Evolutionary conservation across 495 filamentous ascomycete species (phyloP).

Genomic region (Penicillium bovifimosum): DNA sequence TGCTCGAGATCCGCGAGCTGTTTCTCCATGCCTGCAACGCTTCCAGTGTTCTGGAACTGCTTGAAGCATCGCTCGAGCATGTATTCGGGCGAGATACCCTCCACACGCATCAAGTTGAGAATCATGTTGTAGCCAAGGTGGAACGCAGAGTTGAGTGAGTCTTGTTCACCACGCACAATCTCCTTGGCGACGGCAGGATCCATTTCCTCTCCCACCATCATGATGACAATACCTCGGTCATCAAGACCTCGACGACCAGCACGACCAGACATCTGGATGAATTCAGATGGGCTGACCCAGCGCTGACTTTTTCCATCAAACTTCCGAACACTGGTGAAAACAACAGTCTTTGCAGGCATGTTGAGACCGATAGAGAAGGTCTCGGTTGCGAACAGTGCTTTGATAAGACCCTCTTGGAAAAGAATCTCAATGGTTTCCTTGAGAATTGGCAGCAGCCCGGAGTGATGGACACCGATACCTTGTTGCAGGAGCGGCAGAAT

Average conservation of each 20-base stretch:
- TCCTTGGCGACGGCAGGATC: conserved; percentile 89
- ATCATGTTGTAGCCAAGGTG: conserved; percentile 99
- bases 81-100: conserved; percentile 92
- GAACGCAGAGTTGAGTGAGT: conserved; percentile 95
- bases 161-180: conserved; percentile 93
- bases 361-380: conserved; percentile 98
- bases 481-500: conserved; percentile 84
- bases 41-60: conserved; percentile 93
- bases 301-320: conserved; percentile 79
- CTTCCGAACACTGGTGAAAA: conserved; percentile 93
- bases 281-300: conserved; percentile 91
- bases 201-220: conserved; percentile 98
- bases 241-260: conserved; percentile 95
- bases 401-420: conserved; percentile 97
- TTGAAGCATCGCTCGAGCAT: conserved; percentile 97
- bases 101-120: conserved; percentile 88
- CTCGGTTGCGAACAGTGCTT: conserved; percentile 95
- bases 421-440: conserved; percentile 99
- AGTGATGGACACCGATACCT: conserved; percentile 96
- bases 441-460: conserved; percentile 87
- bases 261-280: conserved; percentile 97
- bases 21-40: conserved; percentile 73
- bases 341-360: conserved; percentile 98
- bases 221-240: conserved; percentile 97
- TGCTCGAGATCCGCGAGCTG: conserved; percentile 70